phyloP scores from a whole-genome alignment of 768 basidiomycete genomes.

The Cystofilobasidium ferigula region DNA sequence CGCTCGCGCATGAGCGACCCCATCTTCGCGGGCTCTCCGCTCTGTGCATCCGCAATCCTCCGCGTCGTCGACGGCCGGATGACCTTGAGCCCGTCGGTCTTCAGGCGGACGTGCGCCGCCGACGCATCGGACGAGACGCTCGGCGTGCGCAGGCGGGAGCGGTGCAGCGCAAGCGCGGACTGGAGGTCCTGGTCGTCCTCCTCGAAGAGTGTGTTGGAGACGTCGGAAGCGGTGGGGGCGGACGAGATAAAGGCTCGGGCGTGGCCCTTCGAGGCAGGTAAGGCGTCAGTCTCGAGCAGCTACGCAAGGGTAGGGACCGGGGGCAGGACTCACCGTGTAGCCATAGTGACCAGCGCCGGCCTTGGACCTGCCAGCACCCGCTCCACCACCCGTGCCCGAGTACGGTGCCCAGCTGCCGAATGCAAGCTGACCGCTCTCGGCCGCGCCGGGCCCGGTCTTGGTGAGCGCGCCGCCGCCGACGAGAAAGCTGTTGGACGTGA shows the following conservation, averaged over 20 bases:
- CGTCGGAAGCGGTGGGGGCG: conserved; percentile 17
- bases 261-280: conserved; percentile 11
- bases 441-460: too few relatives aligned
- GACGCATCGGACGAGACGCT: not conserved
- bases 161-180: conserved; percentile 10
- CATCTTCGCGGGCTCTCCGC: not conserved
- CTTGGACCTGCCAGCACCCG: conserved; percentile 18
- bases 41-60: not conserved
- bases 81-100: conserved; percentile 15
- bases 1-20: not conserved
- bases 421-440: not conserved
- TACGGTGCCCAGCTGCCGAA: conserved; percentile 19
- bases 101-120: not conserved
- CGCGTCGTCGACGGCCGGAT: not conserved
- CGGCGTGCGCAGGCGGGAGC: not conserved
- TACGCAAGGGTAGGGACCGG: not conserved
- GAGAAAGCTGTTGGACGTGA: conserved; percentile 20
- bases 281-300: not conserved
- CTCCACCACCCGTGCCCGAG: conserved; percentile 9
- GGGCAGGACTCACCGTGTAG: conserved; percentile 14
- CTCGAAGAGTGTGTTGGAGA: conserved; percentile 17
- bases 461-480: conserved; percentile 26
- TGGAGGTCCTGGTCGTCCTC: conserved; percentile 22
- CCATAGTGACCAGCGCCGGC: conserved; percentile 8
- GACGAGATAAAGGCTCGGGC: conserved; percentile 20